These are phyloP conservation scores for Debaryomycetaceae sp. DNA, from an alignment of 1,139 yeast species.

Conservation along the genomic window DNA sequence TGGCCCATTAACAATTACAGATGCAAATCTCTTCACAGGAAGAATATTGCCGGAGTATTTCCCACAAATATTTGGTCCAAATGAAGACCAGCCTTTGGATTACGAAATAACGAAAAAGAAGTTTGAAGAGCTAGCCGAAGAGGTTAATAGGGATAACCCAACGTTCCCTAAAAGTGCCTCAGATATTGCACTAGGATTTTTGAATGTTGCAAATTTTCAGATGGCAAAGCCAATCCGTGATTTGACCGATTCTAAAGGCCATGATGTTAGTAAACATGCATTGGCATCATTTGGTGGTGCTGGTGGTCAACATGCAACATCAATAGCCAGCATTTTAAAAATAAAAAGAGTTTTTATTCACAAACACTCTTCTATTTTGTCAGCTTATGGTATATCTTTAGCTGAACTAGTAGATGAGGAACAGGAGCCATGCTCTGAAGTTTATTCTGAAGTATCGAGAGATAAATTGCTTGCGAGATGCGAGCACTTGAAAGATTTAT, in stretches of 20 bases:
- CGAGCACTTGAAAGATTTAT: constrained; percentile 7
- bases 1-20: constrained; percentile 56
- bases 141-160: constrained; percentile 39
- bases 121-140: constrained; percentile 36
- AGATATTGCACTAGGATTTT: constrained; percentile 20
- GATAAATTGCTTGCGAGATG: constrained; percentile 11
- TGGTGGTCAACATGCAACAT: constrained; percentile 21
- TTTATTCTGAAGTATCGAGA: constrained; percentile 9
- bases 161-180: constrained; percentile 18
- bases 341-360: constrained; percentile 18
- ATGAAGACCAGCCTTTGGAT: constrained; percentile 47
- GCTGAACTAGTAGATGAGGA: constrained; percentile 18
- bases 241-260: constrained; percentile 20
- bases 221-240: constrained; percentile 22
- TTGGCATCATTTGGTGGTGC: constrained; percentile 23
- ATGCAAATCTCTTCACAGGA: constrained; percentile 52
- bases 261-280: constrained; percentile 17
- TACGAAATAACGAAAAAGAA: constrained; percentile 32
- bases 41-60: constrained; percentile 47
- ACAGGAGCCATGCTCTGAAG: constrained; percentile 16
- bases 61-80: constrained; percentile 54
- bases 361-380: constrained; percentile 18
- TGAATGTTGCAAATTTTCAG: constrained; percentile 18
- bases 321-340: constrained; percentile 17
- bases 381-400: constrained; percentile 20